Evolutionary conservation across 495 filamentous ascomycete genomes (phyloP), one percentile per base, ranked within the genome.

Genomic region (Podospora tetraspora): DNA sequence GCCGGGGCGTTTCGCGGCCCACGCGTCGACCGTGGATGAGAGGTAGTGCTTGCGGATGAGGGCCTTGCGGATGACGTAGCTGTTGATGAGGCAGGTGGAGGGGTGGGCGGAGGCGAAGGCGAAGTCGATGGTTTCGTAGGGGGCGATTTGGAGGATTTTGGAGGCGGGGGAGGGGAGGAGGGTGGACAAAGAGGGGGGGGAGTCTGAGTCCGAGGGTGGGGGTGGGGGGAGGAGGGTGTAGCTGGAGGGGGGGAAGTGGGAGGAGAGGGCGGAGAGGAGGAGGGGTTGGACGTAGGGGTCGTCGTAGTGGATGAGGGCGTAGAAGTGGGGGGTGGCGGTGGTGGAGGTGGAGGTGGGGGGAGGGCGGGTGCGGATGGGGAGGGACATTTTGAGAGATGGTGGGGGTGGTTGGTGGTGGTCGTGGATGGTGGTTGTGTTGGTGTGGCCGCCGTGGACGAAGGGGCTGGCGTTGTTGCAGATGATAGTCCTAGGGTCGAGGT

Each of bases 31-130:
- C 0, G 94, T 97, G 19, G 88, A 87, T 6, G 88, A 86, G 3
- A 99, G 84, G 75, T 92, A 97, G 76, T 99, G 95, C 77, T 99
- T 99, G 61, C 95, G 87, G 73, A 97, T 97, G n/a, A 99, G 80
- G 1, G 95, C 95, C 84, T 97, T 98, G 72, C 95, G 93, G 77
- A 97, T 94, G 73, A 97, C 87, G 75, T 96, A 97, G 68, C 90
- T 88, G 76, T 95, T 96, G 37, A 86, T 82, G 6, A 93, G 84
- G 57, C 82, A 87, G 1, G 85, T 87, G 12, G 72, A 74, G 0
- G 90, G 79, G 69, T 91, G 82, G 9, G 79, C 75, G 66, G 92
- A 80, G 59, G 90, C 80, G 68, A 91, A 87, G 32, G 89, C 86
- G 74, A 97, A 98, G 71, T 93, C 90, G 66, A 97, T 82, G 30